A percentile compares a stretch with the other conserved stretches of the same genome.
Evolutionary conservation across 495 filamentous ascomycete genomes (phyloP).

Genomic region (Penicillium pancosmium): DNA sequence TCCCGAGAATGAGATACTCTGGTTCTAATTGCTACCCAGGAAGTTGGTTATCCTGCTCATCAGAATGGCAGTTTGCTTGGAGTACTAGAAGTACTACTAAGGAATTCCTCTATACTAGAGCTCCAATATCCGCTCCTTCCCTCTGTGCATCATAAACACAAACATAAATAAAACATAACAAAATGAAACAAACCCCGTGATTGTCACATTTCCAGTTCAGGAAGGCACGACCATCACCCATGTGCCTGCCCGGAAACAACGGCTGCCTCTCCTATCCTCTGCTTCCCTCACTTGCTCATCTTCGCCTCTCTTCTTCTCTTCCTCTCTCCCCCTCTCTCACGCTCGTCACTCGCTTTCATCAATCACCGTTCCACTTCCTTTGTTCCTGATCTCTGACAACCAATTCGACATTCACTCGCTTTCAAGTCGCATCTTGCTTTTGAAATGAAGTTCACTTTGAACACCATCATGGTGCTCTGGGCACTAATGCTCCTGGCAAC

Average conservation of each 20-base stretch:
- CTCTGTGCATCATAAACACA: no score
- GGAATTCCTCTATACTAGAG: no score
- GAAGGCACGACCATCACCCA: neutral
- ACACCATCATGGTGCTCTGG: neutral
- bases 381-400: constrained; percentile 3
- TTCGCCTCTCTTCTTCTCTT: constrained; percentile 13
- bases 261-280: neutral
- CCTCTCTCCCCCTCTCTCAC: constrained; percentile 2
- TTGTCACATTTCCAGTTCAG: neutral
- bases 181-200: no score
- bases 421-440: neutral
- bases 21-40: no score
- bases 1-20: no score
- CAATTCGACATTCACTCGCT: neutral
- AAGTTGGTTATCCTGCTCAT: no score
- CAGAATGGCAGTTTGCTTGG: no score
- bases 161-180: no score
- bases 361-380: neutral
- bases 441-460: neutral
- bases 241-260: neutral
- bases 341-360: constrained; percentile 2
- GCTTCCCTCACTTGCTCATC: constrained; percentile 1
- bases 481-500: constrained; percentile 1
- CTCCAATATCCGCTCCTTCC: no score
- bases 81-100: no score